A percentile compares a stretch with the other conserved stretches of the same genome.
Conservation (phyloP, 805 yeast genomes). For the Metschnikowia peoriensis region DNA sequence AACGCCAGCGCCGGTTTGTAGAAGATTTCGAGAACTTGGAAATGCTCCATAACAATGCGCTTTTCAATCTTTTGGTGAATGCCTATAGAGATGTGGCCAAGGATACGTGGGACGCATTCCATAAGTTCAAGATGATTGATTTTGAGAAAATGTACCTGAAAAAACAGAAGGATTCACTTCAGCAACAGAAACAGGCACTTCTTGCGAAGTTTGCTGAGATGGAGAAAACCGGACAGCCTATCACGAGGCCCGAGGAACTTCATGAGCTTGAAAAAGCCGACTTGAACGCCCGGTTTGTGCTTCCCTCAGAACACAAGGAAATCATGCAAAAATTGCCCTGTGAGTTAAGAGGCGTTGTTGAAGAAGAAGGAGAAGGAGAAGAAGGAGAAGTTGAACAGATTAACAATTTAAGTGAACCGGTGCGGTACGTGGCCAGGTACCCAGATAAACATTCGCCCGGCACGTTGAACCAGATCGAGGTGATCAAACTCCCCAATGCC, state of each 20-base stretch:
- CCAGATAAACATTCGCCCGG: slow-evolving; percentile 34
- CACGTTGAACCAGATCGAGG: slow-evolving; percentile 35
- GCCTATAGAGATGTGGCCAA: slow-evolving; percentile 38
- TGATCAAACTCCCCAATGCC: slow-evolving; percentile 42
- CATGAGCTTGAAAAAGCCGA: slow-evolving; percentile 16
- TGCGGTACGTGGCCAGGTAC: slow-evolving; percentile 31
- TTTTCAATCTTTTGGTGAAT: slow-evolving; percentile 39
- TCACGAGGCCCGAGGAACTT: slow-evolving; percentile 12
- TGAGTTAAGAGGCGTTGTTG: slow-evolving; percentile 27
- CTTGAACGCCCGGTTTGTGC: slow-evolving; percentile 26
- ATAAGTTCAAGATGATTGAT: slow-evolving; percentile 37
- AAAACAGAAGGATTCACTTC: slow-evolving; percentile 17
- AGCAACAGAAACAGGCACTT: slow-evolving; percentile 12
- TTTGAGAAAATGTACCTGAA: slow-evolving; percentile 33
- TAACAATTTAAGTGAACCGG: slow-evolving; percentile 31
- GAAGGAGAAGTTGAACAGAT: no score
- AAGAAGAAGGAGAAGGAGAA: slow-evolving; percentile 9
- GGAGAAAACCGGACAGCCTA: not conserved
- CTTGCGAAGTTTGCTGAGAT: slow-evolving; percentile 9
- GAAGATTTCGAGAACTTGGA: slow-evolving; percentile 41
- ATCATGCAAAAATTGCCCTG: slow-evolving; percentile 32
- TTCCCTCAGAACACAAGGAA: slow-evolving; percentile 35
- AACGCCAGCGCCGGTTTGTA: slow-evolving; percentile 28
- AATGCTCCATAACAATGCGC: slow-evolving; percentile 43
- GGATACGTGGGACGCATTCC: slow-evolving; percentile 41